These are phyloP conservation scores for Candida koratica DNA, from an alignment of 805 yeast genomes.

Conservation along the genomic window DNA sequence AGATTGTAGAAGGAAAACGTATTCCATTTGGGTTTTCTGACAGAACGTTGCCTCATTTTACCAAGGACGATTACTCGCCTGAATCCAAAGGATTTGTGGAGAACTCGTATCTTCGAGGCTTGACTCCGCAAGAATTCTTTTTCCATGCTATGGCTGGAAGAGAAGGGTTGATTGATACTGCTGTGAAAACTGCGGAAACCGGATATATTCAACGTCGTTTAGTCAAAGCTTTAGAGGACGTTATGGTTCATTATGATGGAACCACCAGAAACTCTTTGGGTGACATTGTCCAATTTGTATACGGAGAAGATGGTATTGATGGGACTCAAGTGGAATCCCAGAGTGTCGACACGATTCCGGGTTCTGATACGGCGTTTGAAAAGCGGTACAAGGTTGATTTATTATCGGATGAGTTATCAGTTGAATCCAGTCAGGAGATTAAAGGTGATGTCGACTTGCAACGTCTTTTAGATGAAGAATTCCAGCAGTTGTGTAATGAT, in stretches of 20 bases:
- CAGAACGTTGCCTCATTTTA: slow-evolving; percentile 95
- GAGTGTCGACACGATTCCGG: slow-evolving; percentile 91
- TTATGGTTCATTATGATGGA: slow-evolving; percentile 97
- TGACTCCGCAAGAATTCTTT: slow-evolving; percentile 97
- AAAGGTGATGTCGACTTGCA: slow-evolving; percentile 86
- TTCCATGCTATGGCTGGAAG: slow-evolving; percentile 99
- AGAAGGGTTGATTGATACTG: slow-evolving; percentile 99
- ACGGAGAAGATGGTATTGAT: slow-evolving; percentile 99
- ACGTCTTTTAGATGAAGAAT: slow-evolving; percentile 77
- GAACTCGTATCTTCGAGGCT: slow-evolving; percentile 93
- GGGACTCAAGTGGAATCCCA: slow-evolving; percentile 98
- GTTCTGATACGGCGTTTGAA: slow-evolving; percentile 80
- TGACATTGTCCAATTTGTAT: slow-evolving; percentile 90
- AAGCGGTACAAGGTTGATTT: slow-evolving; percentile 82
- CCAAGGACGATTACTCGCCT: slow-evolving; percentile 97
- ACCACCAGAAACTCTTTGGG: slow-evolving; percentile 97
- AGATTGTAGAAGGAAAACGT: slow-evolving; percentile 99
- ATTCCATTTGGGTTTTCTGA: slow-evolving; percentile 96
- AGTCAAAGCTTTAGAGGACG: slow-evolving; percentile 94
- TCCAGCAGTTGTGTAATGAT: slow-evolving; percentile 68
- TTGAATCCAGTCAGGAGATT: slow-evolving; percentile 89
- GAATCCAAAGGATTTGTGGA: slow-evolving; percentile 98
- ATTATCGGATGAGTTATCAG: slow-evolving; percentile 57
- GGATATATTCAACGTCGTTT: slow-evolving; percentile 98
- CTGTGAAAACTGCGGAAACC: slow-evolving; percentile 98